Percentiles rank a stretch among this genome's conserved stretches.
Evolutionary conservation across 2,329 filamentous ascomycete species (phyloP).

Genomic region (Fusarium sp.): DNA sequence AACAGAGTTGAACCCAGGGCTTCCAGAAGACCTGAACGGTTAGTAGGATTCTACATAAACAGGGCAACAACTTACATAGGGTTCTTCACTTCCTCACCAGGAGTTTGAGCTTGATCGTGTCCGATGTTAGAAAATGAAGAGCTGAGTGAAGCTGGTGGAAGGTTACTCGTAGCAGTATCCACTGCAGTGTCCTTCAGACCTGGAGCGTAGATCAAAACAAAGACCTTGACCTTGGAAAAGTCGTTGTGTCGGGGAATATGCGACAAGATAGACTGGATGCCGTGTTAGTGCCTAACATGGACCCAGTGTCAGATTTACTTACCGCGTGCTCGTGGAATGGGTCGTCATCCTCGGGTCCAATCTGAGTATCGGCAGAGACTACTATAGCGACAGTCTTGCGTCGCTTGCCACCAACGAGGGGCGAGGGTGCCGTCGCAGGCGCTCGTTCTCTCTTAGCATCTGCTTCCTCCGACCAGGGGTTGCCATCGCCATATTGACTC

Average conservation of each 20-base stretch:
- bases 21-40: conserved; percentile 53
- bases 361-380: conserved; percentile 79
- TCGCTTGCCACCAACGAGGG: conserved; percentile 57
- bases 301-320: conserved; percentile 53
- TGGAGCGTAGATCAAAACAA: conserved; percentile 91
- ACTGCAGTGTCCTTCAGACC: conserved; percentile 75
- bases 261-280: conserved; percentile 82
- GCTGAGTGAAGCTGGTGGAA: conserved; percentile 72
- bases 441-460: conserved; percentile 70
- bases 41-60: neutral
- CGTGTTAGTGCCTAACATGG: conserved; percentile 24
- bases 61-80: conserved; percentile 59
- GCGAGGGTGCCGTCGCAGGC: conserved; percentile 42
- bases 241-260: conserved; percentile 85
- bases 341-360: conserved; percentile 69
- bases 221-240: conserved; percentile 79
- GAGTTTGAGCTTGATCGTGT: conserved; percentile 76
- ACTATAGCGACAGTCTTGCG: conserved; percentile 89
- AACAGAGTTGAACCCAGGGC: conserved; percentile 79
- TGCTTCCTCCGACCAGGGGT: conserved; percentile 92
- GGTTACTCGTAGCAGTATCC: conserved; percentile 64
- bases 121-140: conserved; percentile 92
- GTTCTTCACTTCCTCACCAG: conserved; percentile 72
- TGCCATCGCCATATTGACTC: conserved; percentile 85
- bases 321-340: conserved; percentile 83